Evolutionary conservation across 345 rosid genomes (phyloP), one percentile per base, ranked within the genome.

Genomic region (Lumnitzera littorea): DNA sequence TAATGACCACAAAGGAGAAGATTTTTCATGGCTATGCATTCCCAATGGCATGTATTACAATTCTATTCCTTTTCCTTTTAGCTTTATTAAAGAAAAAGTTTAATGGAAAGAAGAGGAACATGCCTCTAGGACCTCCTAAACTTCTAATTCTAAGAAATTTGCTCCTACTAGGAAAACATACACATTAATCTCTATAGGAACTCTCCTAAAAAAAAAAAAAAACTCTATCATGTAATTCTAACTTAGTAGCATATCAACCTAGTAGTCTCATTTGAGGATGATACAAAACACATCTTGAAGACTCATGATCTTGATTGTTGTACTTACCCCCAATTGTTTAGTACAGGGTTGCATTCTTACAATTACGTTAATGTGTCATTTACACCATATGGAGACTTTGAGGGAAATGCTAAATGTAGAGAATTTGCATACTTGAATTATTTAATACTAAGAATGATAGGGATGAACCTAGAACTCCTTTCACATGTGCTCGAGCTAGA

Each of bases 321-420:
- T 25, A 25, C 61, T 52, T 46, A 74, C 15, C 74, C 71, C 11
- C 5, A 3, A 16, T 53, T 59, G 15, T 11, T 24, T 25, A 71
- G 80, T 3, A 4, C 65, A 23, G 51, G 62, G 53, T 71, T 56
- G 46, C 70, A 72, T 36, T 72, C 85, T 15, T 67, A 72, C 58
- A 72, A 75, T 48, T 67, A 55, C 48, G 46, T 25, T 11, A 82
- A 80, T 52, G 11, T 72, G 14, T 66, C 65, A 57, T 70, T 67
- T 43, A 63, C 72, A 17, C 60, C 77, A 15, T 62, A 67, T 3
- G 60, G 57, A 12, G 64, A 67, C 58, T 5, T 66, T 51, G 49
- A 57, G 73, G 66, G 68, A 72, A 29, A 3, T 72, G 49, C 62
- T n/a, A n/a, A n/a, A n/a, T n/a, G n/a, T n/a, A 76, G 64, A 80